Evolutionary conservation across 768 basidiomycete genomes (phyloP), one percentile per base, ranked within the genome.

Genomic region (Grammothele lineata): DNA sequence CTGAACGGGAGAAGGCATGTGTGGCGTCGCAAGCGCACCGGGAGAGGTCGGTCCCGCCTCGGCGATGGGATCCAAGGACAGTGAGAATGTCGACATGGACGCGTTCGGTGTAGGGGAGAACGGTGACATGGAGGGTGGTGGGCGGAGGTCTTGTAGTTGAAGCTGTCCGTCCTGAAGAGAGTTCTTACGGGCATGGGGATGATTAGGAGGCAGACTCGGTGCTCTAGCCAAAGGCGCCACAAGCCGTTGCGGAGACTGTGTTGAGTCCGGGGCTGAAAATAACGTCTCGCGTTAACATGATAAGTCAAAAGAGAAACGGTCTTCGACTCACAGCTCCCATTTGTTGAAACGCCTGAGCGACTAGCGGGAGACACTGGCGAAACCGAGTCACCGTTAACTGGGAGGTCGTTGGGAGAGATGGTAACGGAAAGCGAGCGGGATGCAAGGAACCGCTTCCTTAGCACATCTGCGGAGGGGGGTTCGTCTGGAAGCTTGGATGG

Each of bases 111-210:
- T 55, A n/a, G 58, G 54, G 4, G 56, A 38, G 10, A 50, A 40
- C 12, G 63, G 47, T 11, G 57, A 54, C 12, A 49, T 36, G 11
- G 56, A 43, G 19, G 58, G 27, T 8, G 56, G 53, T 5, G 42
- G 38, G 4, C 40, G 39, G 30, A 56, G 23, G 30, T 65, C 66
- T 26, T 65, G 61, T 21, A 69, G 42, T 37, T 66, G 65, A 6
- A 66, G 45, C 15, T 69, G 70, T 1, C 76, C 78, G 54, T 85
- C 82, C 10, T 80, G 47, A 3, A 87, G 64, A 15, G 87, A 90
- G 17, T 79, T 71, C 61, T 89, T 90, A 26, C 87, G 78, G 0
- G 85, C 87, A 51, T 90, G 87, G 0, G 87, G 87, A 57, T 90
- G 87, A 34, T 77, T 73, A 1, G 78, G 68, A 1, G 76, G 67